phyloP scores from a whole-genome alignment of 768 basidiomycete species.

The Neoboletus magnificus region DNA sequence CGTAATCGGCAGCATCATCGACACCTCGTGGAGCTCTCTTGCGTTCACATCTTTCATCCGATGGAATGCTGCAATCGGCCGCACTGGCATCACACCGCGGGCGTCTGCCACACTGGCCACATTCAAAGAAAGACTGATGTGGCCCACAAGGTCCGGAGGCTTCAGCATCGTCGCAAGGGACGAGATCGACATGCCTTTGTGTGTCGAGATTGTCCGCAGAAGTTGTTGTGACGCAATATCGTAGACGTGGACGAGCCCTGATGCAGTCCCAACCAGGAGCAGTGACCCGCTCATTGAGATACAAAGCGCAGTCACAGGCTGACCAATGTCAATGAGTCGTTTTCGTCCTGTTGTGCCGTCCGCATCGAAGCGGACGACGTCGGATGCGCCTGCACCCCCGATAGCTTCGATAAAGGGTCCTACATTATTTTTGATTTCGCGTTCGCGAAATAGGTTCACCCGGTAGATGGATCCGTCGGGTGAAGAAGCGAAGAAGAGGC shows the following conservation, averaged over 20 bases:
- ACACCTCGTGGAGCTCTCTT: conserved; percentile 68
- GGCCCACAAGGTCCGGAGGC: conserved; percentile 84
- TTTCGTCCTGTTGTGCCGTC: conserved; percentile 45
- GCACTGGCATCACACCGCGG: conserved; percentile 62
- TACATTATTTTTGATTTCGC: conserved; percentile 48
- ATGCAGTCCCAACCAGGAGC: conserved; percentile 76
- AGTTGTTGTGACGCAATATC: conserved; percentile 90
- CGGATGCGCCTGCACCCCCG: conserved; percentile 68
- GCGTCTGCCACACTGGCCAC: conserved; percentile 34
- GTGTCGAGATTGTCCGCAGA: conserved; percentile 73
- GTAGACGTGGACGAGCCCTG: conserved; percentile 74
- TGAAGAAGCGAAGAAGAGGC: conserved; percentile 86
- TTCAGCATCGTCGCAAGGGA: conserved; percentile 76
- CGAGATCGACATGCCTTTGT: conserved; percentile 67
- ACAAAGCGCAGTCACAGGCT: conserved; percentile 67
- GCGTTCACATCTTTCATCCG: conserved; percentile 64
- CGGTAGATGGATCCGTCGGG: conserved; percentile 72
- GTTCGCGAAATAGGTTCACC: conserved; percentile 71
- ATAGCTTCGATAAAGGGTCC: conserved; percentile 59
- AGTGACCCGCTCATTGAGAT: conserved; percentile 77
- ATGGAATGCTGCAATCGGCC: conserved; percentile 67
- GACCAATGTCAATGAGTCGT: conserved; percentile 65
- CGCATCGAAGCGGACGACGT: conserved; percentile 67
- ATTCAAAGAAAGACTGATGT: conserved; percentile 55
- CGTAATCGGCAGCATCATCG: conserved; percentile 54